Evolutionary conservation across 805 yeast species (phyloP).

Genomic region (Saccharomycopsis fibuligera): DNA sequence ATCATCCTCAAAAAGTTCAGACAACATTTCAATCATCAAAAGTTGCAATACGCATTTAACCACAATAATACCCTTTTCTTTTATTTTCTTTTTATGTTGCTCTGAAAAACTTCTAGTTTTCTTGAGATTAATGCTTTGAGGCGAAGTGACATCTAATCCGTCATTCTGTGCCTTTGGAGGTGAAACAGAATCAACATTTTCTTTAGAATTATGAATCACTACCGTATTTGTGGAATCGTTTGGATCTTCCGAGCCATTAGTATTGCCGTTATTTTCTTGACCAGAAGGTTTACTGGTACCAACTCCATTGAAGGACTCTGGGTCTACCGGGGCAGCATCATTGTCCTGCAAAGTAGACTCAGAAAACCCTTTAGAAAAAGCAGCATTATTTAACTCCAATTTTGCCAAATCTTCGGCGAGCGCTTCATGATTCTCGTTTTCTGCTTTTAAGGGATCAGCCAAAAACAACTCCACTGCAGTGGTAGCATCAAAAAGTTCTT

Average conservation of each 20-base stretch:
- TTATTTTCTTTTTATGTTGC: constrained; percentile 38
- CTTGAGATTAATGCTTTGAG: background rate
- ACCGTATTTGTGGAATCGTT: constrained; percentile 17
- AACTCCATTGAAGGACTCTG: background rate
- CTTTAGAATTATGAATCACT: background rate
- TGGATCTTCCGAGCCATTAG: background rate
- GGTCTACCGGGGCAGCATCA: too few relatives aligned
- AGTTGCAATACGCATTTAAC: constrained; percentile 89
- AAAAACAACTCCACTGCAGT: constrained; percentile 81
- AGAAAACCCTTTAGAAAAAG: background rate
- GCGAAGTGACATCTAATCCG: constrained; percentile 6
- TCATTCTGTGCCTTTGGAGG: background rate
- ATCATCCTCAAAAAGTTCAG: constrained; percentile 71
- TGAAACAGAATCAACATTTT: background rate
- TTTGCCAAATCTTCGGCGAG: too few relatives aligned
- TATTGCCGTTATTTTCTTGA: background rate
- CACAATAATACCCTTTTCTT: constrained; percentile 68
- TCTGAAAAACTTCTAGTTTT: constrained; percentile 29
- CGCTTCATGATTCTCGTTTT: constrained; percentile 10
- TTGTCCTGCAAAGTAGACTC: too few relatives aligned
- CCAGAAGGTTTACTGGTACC: background rate
- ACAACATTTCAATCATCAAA: constrained; percentile 77
- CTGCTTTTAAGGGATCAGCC: constrained; percentile 37
- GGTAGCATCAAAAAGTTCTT: constrained; percentile 66
- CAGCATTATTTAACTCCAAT: background rate